Evolutionary conservation across 2,329 filamentous ascomycete genomes (phyloP).

Genomic region (Phialocephala sp.): DNA sequence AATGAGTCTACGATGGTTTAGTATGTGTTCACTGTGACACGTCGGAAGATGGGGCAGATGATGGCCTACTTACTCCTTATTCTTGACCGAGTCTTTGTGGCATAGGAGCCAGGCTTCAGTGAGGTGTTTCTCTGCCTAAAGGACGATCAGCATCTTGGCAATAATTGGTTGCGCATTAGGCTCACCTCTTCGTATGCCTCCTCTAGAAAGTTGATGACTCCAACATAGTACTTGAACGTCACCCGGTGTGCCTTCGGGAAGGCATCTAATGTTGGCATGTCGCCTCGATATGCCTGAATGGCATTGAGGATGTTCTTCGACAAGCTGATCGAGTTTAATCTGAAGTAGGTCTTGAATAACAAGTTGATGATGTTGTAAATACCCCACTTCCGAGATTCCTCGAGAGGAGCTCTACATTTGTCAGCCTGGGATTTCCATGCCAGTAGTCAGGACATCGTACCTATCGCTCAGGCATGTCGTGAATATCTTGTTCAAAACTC

Average conservation of each 20-base stretch:
- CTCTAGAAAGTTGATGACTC: conserved; percentile 90
- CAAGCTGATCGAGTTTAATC: conserved; percentile 85
- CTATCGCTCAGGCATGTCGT: conserved; percentile 88
- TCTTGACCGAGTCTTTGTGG: conserved; percentile 71
- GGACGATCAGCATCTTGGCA: conserved; percentile 15
- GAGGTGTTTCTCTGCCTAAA: conserved; percentile 78
- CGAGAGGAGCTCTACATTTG: conserved; percentile 70
- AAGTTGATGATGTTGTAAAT: conserved; percentile 95
- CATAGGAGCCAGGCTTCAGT: conserved; percentile 84
- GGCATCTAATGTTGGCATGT: conserved; percentile 78
- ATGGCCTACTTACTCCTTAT: conserved; percentile 71
- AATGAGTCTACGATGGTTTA: conserved; percentile 68
- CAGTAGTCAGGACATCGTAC: conserved; percentile 52
- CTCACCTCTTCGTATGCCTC: conserved; percentile 84
- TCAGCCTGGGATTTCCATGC: conserved; percentile 12
- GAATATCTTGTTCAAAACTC: conserved; percentile 91
- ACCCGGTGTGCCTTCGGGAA: conserved; percentile 93
- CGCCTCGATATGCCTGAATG: conserved; percentile 74
- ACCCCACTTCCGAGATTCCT: conserved; percentile 96
- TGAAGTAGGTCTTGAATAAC: conserved; percentile 98
- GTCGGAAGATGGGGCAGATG: neutral
- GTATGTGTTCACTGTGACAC: conserved; percentile 14
- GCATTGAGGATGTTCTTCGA: conserved; percentile 90
- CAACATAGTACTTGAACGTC: conserved; percentile 95
- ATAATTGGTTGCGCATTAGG: conserved; percentile 9